These are phyloP conservation scores for Lunasporangiospora selenospora DNA, from an alignment of 192 early-diverging fungal genomes.

Conservation along the genomic window DNA sequence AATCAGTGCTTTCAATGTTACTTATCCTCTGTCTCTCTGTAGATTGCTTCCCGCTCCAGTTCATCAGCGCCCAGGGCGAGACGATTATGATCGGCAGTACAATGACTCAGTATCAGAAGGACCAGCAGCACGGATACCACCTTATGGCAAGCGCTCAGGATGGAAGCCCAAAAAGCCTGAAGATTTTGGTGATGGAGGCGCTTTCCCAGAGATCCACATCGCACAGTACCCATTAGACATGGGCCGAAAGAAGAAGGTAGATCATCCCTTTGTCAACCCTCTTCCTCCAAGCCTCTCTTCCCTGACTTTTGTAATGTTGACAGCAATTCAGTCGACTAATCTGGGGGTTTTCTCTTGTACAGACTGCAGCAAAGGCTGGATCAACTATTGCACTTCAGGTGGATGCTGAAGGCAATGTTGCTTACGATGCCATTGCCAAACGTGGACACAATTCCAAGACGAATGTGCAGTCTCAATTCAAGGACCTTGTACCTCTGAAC, in stretches of 20 bases:
- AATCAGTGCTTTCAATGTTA: not conserved
- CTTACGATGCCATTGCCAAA: slow-evolving; percentile 87
- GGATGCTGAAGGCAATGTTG: slow-evolving; percentile 87
- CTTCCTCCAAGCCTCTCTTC: not conserved
- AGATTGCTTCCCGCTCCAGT: slow-evolving; percentile 41
- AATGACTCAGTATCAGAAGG: slow-evolving; percentile 14
- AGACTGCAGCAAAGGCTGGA: slow-evolving; percentile 43
- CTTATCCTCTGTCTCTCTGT: not conserved
- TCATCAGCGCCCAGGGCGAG: slow-evolving; percentile 40
- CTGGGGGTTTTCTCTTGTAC: no score
- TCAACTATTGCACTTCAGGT: slow-evolving; percentile 87
- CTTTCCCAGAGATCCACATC: slow-evolving; percentile 93
- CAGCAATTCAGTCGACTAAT: no score
- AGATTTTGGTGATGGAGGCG: slow-evolving; percentile 98
- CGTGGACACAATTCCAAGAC: slow-evolving; percentile 74
- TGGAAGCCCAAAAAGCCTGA: slow-evolving; percentile 80
- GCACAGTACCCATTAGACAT: slow-evolving; percentile 96
- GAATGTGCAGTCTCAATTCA: slow-evolving; percentile 84
- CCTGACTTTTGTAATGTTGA: not conserved
- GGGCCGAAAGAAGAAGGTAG: slow-evolving; percentile 76
- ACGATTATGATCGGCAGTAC: slow-evolving; percentile 26
- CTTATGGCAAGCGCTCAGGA: slow-evolving; percentile 80
- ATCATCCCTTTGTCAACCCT: slow-evolving; percentile 9
- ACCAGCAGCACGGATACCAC: slow-evolving; percentile 57
- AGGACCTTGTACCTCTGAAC: slow-evolving; percentile 78